These are phyloP conservation scores for Asparagopsis taxiformis DNA, from an alignment of 31 red algal species.

Conservation along the genomic window DNA sequence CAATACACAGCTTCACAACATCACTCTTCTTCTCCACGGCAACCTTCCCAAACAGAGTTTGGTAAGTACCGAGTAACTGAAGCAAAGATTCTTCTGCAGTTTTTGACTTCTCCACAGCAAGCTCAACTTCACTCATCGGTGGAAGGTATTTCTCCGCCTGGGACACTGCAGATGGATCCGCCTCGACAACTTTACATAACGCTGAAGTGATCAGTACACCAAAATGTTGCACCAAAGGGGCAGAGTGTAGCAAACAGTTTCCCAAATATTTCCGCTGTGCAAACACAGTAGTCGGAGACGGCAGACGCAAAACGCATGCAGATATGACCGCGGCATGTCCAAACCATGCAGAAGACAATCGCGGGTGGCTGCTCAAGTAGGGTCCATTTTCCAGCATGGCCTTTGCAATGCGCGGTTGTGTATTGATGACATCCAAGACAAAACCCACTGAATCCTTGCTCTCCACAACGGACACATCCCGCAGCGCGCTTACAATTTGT, in stretches of 20 bases:
- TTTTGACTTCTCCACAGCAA: neutral
- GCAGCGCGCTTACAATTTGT: constrained; percentile 2
- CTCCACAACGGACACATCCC: neutral
- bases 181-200: constrained; percentile 24
- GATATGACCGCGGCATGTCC: constrained; percentile 3
- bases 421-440: constrained; percentile 33
- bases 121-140: constrained; percentile 1
- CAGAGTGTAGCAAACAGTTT: constrained; percentile 21
- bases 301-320: constrained; percentile 6
- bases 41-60: no score
- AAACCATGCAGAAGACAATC: constrained; percentile 13
- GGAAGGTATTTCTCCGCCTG: constrained; percentile 30
- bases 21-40: no score
- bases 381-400: constrained; percentile 10
- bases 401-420: constrained; percentile 2
- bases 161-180: neutral
- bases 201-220: constrained; percentile 18
- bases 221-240: constrained; percentile 9
- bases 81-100: constrained; percentile 17
- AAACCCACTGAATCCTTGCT: constrained; percentile 1
- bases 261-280: constrained; percentile 15
- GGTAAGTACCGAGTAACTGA: constrained; percentile 16
- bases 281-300: neutral
- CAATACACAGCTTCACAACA: no score
- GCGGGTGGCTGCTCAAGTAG: constrained; percentile 2